Conservation (phyloP, 495 filamentous ascomycete species). For the Aspergillus bertholletiae region DNA sequence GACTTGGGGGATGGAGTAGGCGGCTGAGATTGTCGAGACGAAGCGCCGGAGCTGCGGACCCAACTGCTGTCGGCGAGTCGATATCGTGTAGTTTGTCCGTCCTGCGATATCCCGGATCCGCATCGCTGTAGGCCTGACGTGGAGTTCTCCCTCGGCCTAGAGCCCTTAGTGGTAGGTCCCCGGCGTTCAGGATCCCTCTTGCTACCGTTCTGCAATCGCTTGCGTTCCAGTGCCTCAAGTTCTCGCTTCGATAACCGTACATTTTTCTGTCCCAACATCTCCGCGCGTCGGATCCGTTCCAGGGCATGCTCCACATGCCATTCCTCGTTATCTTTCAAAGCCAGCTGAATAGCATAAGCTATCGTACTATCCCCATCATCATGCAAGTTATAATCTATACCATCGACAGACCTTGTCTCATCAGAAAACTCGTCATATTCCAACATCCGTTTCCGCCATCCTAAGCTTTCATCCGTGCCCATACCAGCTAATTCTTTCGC, state of each 20-base stretch:
- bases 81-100: slow-evolving; percentile 26
- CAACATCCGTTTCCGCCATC: slow-evolving; percentile 39
- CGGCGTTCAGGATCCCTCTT: slow-evolving; percentile 19
- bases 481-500: slow-evolving; percentile 23
- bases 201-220: slow-evolving; percentile 51
- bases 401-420: slow-evolving; percentile 46
- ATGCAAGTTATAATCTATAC: slow-evolving; percentile 52
- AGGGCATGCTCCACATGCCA: slow-evolving; percentile 69
- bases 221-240: slow-evolving; percentile 70
- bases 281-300: slow-evolving; percentile 71
- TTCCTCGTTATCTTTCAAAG: slow-evolving; percentile 65
- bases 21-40: slow-evolving; percentile 34
- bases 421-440: slow-evolving; percentile 48
- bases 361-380: slow-evolving; percentile 48
- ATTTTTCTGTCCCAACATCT: slow-evolving; percentile 66
- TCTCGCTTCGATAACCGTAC: slow-evolving; percentile 73
- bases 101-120: slow-evolving; percentile 21
- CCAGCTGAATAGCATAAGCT: slow-evolving; percentile 49
- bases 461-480: slow-evolving; percentile 24
- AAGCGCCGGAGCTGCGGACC: slow-evolving; percentile 24
- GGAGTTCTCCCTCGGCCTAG: slow-evolving; percentile 13
- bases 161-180: slow-evolving; percentile 14
- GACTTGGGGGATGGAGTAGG: slow-evolving; percentile 23
- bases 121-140: slow-evolving; percentile 23
- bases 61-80: slow-evolving; percentile 22